Evolutionary conservation across 1,139 yeast species (phyloP), one percentile per base, ranked within the genome.

Genomic region (Sugiyamaella grinbergsii): DNA sequence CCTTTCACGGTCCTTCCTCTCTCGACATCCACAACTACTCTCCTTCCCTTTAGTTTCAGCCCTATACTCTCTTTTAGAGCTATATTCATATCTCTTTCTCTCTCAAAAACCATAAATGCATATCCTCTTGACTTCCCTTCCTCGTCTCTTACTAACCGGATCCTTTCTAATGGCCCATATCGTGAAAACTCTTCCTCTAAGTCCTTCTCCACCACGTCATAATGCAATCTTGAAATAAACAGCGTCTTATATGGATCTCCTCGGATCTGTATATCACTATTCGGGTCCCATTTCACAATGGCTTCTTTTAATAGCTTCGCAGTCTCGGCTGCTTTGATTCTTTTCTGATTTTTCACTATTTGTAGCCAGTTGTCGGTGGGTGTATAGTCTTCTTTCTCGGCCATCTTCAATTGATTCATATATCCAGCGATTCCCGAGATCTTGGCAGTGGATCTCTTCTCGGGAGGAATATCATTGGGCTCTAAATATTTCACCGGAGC

Each of bases 201-300:
- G 44, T 88, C 94, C 16, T 81, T 67, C 61, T 90, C 96, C 0
- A 81, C 79, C n/a, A 80, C 70, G 4, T 71, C 69, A 63, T 85
- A 90, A 46, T 81, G 80, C 49, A 91, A 68, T 50, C 97, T 71
- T 0, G 85, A 83, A 2, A 93, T 76, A 62, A 93, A 90, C 1
- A 93, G 76, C 0, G 98, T 91, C 53, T 75, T 74, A 63, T 77
- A 82, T 0, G 97, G 95, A 61, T 90, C 95, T 7, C 85, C 84
- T 56, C 77, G 73, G 22, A 83, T 73, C 47, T 83, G 80, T 5
- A 80, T 77, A 61, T 88, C 95, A 32, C 63, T 68, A 44, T 60
- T 71, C 24, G 80, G 91, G 57, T 74, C 74, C 89, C 77, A 90
- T 62, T 61, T 73, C 53, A 57, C 63, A 40, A 66, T 64, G 56